Base-by-base conservation (phyloP, 2,329 filamentous ascomycete genomes). In the Pseudocercospora musae region DNA sequence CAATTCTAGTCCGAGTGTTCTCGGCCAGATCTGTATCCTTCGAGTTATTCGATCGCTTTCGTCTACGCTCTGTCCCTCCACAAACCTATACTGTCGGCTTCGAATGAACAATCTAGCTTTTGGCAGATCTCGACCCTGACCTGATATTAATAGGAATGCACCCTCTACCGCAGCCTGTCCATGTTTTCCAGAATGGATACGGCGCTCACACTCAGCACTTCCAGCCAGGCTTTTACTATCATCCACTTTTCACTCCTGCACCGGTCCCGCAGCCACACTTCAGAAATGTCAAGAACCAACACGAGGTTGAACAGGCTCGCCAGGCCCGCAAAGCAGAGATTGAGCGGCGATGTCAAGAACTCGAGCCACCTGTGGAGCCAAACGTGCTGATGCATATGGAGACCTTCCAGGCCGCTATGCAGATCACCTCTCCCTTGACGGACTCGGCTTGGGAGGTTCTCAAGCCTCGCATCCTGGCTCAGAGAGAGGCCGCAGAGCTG, bases 401-500 rank as follows among this genome's bases (percentile, higher is more conserved):
- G 52, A 87, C 89, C 1, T 94, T 92, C 74, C 85, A 89, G 71
- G 89, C 88, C 40, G 87, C 90, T 29, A 83, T 90, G 50, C 85
- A 90, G 66, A 89, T 91, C 40, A 84, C 85, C 9, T 82, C 84
- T 23, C 87, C 87, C 20, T 78, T 94, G 69, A 87, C 85, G 66
- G 88, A 92, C 62, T 79, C 81, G 59, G 85, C 87, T 3, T 94
- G 90, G 90, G 83, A 85, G 56, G 77, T 88, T 57, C 79, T 93
- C 37, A 86, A 87, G 69, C 86, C 87, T 54, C 86, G 87, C 62
- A 79, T 94, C 13, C 75, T 90, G 33, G 82, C 84, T 21, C 89
- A 92, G 74, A 81, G 87, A 68, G 80, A 82, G 62, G 82, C 84
- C 66, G 88, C 88, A n/a, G 86, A 90, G 75, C 78, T 79, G 59